phyloP scores from a whole-genome alignment of 768 basidiomycete species.

The Lactarius trivialis region DNA sequence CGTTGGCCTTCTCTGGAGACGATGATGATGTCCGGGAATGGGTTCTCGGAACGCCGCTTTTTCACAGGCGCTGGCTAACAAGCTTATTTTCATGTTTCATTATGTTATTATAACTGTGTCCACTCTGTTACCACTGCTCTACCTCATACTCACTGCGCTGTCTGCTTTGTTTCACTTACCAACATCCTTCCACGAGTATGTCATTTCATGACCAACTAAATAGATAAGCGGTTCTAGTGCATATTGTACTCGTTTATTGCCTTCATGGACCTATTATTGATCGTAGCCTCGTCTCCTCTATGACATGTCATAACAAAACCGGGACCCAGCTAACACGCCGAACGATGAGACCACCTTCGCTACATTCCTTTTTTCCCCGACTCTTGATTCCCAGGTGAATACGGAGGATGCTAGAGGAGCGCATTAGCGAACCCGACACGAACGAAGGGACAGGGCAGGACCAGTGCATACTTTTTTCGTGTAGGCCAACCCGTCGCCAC shows the following conservation, averaged over 20 bases:
- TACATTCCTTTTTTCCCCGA: background rate
- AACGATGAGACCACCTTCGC: background rate
- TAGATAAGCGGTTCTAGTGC: background rate
- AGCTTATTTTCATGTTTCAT: background rate
- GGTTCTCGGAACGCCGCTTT: background rate
- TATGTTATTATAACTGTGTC: background rate
- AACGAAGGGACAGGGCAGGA: background rate
- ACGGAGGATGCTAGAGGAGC: background rate
- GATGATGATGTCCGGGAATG: background rate
- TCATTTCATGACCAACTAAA: background rate
- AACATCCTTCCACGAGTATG: background rate
- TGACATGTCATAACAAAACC: too few relatives aligned
- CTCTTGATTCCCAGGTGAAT: background rate
- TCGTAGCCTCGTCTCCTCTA: background rate
- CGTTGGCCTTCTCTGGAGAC: background rate
- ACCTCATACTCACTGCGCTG: background rate
- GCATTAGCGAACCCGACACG: background rate
- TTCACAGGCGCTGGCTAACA: background rate
- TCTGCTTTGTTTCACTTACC: background rate
- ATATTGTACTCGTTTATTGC: background rate
- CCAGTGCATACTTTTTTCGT: conserved; percentile 7
- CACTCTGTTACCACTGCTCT: background rate
- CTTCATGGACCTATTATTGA: background rate
- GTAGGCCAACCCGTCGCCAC: conserved; percentile 11
- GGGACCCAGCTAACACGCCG: background rate